Conservation (phyloP, 202 grass and related monocot genomes). For the Hordeum pubiflorum region DNA sequence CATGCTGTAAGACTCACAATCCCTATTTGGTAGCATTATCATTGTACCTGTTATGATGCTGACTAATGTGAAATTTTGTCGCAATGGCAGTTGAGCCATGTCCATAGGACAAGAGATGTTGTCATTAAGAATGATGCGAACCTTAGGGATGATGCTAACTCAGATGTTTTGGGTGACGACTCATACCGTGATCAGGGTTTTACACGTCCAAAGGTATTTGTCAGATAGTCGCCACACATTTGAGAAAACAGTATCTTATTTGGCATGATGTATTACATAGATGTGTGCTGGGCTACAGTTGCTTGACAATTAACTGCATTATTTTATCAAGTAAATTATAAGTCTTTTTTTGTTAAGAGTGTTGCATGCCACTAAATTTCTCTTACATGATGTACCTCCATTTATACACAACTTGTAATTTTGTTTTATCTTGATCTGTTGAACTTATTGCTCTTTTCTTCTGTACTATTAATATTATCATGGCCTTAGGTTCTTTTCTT, state of each 20-base stretch:
- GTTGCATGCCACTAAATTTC: not conserved
- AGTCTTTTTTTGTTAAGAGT: not conserved
- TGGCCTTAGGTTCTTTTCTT: conserved; percentile 72
- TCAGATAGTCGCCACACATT: not conserved
- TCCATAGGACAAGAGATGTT: conserved; percentile 74
- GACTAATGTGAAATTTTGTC: conserved; percentile 32
- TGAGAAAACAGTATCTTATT: not conserved
- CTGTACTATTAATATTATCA: conserved; percentile 21
- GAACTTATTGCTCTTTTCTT: conserved; percentile 23
- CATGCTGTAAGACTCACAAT: conserved; percentile 67
- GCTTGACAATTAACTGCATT: not conserved
- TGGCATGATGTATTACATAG: not conserved
- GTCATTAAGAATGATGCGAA: conserved; percentile 81
- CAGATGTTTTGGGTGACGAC: conserved; percentile 47
- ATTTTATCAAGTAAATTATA: not conserved
- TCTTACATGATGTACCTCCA: not conserved
- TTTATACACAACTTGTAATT: not conserved
- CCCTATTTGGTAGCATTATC: conserved; percentile 10
- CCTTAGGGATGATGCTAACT: conserved; percentile 48
- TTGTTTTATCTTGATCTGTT: not conserved
- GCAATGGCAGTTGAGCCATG: conserved; percentile 76
- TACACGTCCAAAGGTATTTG: conserved; percentile 83
- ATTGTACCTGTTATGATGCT: conserved; percentile 15
- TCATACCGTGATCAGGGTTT: conserved; percentile 90
- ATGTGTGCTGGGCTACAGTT: conserved; percentile 1